Evolutionary conservation across 805 yeast genomes (phyloP).

Genomic region (Teunomyces atbi): DNA sequence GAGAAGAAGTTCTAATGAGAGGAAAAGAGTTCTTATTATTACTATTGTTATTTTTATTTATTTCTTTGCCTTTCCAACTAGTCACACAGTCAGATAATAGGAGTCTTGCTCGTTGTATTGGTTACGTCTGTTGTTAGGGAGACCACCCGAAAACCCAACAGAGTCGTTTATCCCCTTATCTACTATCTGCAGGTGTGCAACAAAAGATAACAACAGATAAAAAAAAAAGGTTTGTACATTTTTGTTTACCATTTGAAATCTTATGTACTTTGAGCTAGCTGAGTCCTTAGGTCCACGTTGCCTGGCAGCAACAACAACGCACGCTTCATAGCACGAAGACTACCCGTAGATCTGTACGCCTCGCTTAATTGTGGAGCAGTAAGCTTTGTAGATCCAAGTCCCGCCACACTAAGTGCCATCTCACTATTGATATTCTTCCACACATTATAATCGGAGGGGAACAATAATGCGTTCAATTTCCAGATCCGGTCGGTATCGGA

Average conservation of each 20-base stretch:
- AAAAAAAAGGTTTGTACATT: too few relatives aligned
- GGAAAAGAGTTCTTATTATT: too few relatives aligned
- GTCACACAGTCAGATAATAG: not conserved
- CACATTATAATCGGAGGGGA: constrained; percentile 65
- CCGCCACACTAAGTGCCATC: constrained; percentile 60
- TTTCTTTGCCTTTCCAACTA: not conserved
- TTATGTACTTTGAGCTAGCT: not conserved
- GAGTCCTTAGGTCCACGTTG: not conserved
- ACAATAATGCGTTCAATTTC: constrained; percentile 70
- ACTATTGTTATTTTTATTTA: too few relatives aligned
- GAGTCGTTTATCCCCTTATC: not conserved
- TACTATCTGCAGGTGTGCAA: not conserved
- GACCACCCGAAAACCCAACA: not conserved
- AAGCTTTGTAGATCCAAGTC: constrained; percentile 47
- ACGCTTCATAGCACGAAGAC: constrained; percentile 59
- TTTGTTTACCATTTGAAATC: too few relatives aligned
- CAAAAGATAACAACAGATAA: too few relatives aligned
- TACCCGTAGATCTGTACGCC: constrained; percentile 48
- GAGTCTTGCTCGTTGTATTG: not conserved
- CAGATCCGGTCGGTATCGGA: constrained; percentile 36
- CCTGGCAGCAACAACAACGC: constrained; percentile 49
- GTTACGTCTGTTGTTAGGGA: not conserved
- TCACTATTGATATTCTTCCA: constrained; percentile 66
- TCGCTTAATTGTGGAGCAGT: constrained; percentile 52
- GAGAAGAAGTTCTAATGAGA: too few relatives aligned